Conservation (phyloP, 2,329 filamentous ascomycete species). For the Tolypocladium ophioglossoides region DNA sequence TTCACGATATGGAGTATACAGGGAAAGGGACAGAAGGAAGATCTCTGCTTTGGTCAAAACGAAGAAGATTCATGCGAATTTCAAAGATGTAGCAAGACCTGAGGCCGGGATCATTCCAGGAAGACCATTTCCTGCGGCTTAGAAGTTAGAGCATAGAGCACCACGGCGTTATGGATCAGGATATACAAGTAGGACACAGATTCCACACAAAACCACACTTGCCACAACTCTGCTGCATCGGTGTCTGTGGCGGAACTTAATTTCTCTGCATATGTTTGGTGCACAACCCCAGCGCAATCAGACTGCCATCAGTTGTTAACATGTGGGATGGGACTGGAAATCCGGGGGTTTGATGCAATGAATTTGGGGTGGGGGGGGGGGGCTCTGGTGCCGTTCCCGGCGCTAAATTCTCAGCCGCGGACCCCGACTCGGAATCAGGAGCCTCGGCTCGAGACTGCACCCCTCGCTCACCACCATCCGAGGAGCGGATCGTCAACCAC, state of each 20-base stretch:
- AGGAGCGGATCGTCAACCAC: background rate
- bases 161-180: background rate
- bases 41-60: background rate
- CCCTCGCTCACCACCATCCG: constrained; percentile 1
- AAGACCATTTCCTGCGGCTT: background rate
- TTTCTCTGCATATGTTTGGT: too few relatives aligned
- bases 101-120: background rate
- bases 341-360: too few relatives aligned
- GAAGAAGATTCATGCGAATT: too few relatives aligned
- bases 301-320: too few relatives aligned
- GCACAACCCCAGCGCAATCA: too few relatives aligned
- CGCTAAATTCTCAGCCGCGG: background rate
- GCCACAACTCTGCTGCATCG: too few relatives aligned
- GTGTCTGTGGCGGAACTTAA: too few relatives aligned
- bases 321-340: too few relatives aligned
- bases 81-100: background rate
- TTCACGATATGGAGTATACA: background rate
- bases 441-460: constrained; percentile 1
- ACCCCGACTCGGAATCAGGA: background rate
- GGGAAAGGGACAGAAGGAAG: background rate
- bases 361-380: background rate
- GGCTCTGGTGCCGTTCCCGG: too few relatives aligned
- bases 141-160: background rate
- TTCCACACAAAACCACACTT: background rate
- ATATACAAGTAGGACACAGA: background rate